Evolutionary conservation across 2,329 filamentous ascomycete genomes (phyloP).

Genomic region (Pezicula neosporulosa): DNA sequence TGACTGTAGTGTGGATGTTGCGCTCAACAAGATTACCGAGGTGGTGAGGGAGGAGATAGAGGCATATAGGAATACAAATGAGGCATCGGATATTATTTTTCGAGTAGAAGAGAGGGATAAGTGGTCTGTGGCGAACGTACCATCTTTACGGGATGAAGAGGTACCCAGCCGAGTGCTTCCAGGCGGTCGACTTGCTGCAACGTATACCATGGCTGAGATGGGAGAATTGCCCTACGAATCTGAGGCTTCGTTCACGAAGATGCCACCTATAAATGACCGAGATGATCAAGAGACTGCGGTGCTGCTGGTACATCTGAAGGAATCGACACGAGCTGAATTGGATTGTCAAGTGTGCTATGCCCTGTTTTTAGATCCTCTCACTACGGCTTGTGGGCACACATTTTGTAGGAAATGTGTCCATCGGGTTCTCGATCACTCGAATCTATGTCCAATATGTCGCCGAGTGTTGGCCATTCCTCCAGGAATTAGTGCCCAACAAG

Average conservation of each 20-base stretch:
- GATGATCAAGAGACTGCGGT: slow-evolving; percentile 41
- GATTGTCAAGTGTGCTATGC: slow-evolving; percentile 89
- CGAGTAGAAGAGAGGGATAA: slow-evolving; percentile 35
- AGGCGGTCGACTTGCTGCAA: slow-evolving; percentile 60
- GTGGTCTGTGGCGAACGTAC: slow-evolving; percentile 38
- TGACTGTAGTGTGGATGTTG: slow-evolving; percentile 76
- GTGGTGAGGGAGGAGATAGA: slow-evolving; percentile 52
- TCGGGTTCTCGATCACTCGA: slow-evolving; percentile 72
- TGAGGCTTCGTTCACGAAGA: slow-evolving; percentile 48
- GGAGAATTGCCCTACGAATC: slow-evolving; percentile 55
- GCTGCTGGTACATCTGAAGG: slow-evolving; percentile 56
- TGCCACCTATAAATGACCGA: slow-evolving; percentile 17
- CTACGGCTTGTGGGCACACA: slow-evolving; percentile 83
- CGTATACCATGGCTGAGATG: slow-evolving; percentile 61
- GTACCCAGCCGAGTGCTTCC: slow-evolving; percentile 34
- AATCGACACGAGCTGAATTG: slow-evolving; percentile 63
- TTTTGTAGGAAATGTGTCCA: slow-evolving; percentile 80
- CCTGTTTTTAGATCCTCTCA: slow-evolving; percentile 76
- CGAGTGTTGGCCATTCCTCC: slow-evolving; percentile 53
- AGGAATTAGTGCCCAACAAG: slow-evolving; percentile 25
- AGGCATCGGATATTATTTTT: slow-evolving; percentile 35
- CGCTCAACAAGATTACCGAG: slow-evolving; percentile 67
- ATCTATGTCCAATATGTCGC: slow-evolving; percentile 78
- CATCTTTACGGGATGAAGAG: slow-evolving; percentile 35
- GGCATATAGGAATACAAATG: slow-evolving; percentile 30